These are phyloP conservation scores for Inga oerstediana DNA, from an alignment of 306 rosid genomes.

Conservation along the genomic window DNA sequence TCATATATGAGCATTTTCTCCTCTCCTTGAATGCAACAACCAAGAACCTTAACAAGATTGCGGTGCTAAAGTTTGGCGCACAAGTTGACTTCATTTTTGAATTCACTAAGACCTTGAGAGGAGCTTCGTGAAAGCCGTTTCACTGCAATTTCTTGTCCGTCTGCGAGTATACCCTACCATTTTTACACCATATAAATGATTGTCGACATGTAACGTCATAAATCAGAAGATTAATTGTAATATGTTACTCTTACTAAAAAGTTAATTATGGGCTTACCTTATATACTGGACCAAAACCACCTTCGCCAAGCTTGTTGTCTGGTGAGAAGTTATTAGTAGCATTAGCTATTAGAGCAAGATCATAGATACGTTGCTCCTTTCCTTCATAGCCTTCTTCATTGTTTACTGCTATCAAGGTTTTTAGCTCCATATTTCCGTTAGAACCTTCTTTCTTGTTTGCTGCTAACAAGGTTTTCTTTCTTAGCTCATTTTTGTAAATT, in stretches of 20 bases:
- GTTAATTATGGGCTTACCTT: not conserved
- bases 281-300: not conserved
- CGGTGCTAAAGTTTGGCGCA: not conserved
- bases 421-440: not conserved
- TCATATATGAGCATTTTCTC: constrained; percentile 3
- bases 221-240: not conserved
- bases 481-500: not conserved
- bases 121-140: too few species aligned
- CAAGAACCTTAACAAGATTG: not conserved
- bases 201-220: not conserved
- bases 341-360: not conserved
- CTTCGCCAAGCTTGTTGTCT: not conserved
- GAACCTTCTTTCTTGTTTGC: not conserved
- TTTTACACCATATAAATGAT: too few species aligned
- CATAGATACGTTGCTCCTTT: not conserved
- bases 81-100: not conserved
- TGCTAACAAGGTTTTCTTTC: not conserved
- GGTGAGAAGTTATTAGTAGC: not conserved
- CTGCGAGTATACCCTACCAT: too few species aligned
- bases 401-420: not conserved
- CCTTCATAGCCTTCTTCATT: not conserved
- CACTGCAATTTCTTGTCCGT: too few species aligned
- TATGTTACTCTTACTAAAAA: not conserved
- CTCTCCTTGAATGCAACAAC: not conserved
- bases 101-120: not conserved